Conservation (phyloP, 2,329 filamentous ascomycete species). For the Cryoendolithus antarcticus region DNA sequence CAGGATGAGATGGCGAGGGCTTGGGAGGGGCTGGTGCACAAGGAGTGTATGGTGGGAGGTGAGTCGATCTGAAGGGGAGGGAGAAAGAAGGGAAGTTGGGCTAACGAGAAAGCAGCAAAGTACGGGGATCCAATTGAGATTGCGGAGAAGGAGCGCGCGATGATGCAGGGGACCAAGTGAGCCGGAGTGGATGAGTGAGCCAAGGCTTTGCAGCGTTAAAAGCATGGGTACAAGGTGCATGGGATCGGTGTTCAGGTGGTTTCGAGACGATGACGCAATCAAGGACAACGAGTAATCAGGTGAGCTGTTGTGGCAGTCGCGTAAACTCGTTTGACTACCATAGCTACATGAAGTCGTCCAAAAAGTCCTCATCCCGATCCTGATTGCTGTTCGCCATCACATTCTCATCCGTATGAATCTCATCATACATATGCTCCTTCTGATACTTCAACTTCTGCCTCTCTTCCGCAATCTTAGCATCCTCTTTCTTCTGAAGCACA, state of each 20-base stretch:
- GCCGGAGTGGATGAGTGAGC: not conserved
- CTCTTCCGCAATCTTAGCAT: constrained; percentile 61
- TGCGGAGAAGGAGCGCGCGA: constrained; percentile 20
- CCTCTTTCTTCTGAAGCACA: constrained; percentile 54
- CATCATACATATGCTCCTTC: constrained; percentile 96
- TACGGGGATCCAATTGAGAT: constrained; percentile 25
- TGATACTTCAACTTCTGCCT: constrained; percentile 83
- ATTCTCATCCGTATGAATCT: constrained; percentile 73
- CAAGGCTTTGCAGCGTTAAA: too few relatives aligned
- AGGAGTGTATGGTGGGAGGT: constrained; percentile 27
- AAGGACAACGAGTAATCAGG: too few relatives aligned
- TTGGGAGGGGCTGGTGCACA: constrained; percentile 39
- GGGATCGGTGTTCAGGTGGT: too few relatives aligned
- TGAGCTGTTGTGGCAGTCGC: too few relatives aligned
- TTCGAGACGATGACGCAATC: too few relatives aligned
- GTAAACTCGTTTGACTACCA: too few relatives aligned
- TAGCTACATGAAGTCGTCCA: constrained; percentile 76
- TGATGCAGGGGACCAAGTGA: constrained; percentile 1
- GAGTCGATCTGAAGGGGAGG: constrained; percentile 4
- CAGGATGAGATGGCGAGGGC: constrained; percentile 42
- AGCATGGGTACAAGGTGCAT: too few relatives aligned
- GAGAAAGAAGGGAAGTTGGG: not conserved
- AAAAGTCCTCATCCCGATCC: constrained; percentile 61
- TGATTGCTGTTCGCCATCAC: constrained; percentile 73
- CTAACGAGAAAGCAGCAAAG: constrained; percentile 14